Base-by-base conservation (phyloP, 257 asterid species). In the Nicotiana noctiflora region DNA sequence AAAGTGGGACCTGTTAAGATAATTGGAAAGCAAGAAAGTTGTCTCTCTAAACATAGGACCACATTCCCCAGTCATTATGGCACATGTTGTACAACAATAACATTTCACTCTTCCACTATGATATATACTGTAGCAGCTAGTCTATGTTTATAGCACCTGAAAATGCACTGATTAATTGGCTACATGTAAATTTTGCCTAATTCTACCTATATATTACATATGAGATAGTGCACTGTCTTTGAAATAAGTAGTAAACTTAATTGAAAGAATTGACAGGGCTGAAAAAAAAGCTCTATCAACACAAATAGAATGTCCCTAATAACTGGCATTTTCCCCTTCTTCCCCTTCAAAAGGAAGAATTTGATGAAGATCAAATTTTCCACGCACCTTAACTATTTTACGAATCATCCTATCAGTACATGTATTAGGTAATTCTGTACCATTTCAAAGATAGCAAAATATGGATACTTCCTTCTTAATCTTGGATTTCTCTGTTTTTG, bases 91-190 rank as follows among this genome's bases (percentile, higher is more conserved):
- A 61, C 70, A 78, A 34, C 62, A 57, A 55, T 60, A 56, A 57
- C 61, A 59, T 12, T 12, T 44, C 56, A 78, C 60, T 40, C 6
- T 78, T 78, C 31, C 81, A 34, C 72, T 77, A 44, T 23, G 72
- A 44, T 23, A 25, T 18, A 72, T 31, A 40, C 49, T 40, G 49
- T 40, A 25, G 23, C 31, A 31, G 31, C 19, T 27, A 23, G 44
- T 56, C 10, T 70, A 25, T 68, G 83, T 81, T 81, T 62, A 40
- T 81, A 70, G 79, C 83, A 81, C 83, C 83, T 81, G 79, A 57
- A 68, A 68, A 68, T 19, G 56, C 56, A 68, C 11, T 19, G 19
- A 21, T 46, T 72, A 46, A 44, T 44, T 70, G 21, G 37, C 77
- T 13, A 12, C 34, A 70, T 21, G 12, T 72, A 27, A 51, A 44